A percentile compares a stretch with the other conserved stretches of the same genome.
Evolutionary conservation across 2,329 filamentous ascomycete species (phyloP).

Genomic region (Didymella exigua): DNA sequence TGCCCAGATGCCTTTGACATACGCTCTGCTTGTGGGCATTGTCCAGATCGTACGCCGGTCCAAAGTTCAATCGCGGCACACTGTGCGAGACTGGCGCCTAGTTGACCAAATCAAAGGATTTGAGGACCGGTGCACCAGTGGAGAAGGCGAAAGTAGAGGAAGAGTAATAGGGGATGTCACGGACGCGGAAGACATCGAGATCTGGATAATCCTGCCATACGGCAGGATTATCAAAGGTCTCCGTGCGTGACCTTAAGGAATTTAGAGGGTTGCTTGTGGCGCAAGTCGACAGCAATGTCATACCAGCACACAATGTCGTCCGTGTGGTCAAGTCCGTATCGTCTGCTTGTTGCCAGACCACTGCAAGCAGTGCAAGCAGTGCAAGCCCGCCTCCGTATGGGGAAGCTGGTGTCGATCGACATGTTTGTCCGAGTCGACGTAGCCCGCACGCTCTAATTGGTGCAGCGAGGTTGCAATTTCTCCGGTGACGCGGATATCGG

Average conservation of each 20-base stretch:
- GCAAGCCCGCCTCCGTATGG: neutral
- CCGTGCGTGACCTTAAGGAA: conserved; percentile 11
- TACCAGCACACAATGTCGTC: neutral
- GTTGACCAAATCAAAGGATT: conserved; percentile 61
- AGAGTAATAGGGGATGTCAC: conserved; percentile 60
- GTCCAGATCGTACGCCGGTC: conserved; percentile 56
- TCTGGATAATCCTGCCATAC: conserved; percentile 63
- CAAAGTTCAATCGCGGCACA: conserved; percentile 47
- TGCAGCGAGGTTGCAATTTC: neutral
- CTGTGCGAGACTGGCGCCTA: conserved; percentile 53
- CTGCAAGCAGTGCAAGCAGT: neutral
- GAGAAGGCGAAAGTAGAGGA: conserved; percentile 64
- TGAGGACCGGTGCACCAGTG: conserved; percentile 62
- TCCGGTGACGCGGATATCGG: conserved; percentile 1
- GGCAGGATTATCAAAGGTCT: conserved; percentile 57
- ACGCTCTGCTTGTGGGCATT: conserved; percentile 50
- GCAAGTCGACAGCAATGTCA: neutral
- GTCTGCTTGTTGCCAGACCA: neutral
- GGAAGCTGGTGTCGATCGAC: conserved; percentile 3
- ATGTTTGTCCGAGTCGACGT: neutral
- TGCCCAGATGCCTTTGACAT: conserved; percentile 63
- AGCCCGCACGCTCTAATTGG: conserved; percentile 2
- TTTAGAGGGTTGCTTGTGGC: neutral
- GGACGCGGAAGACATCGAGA: conserved; percentile 59
- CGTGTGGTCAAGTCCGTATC: neutral